A percentile compares a stretch with the other conserved stretches of the same genome.
Evolutionary conservation across 2,329 filamentous ascomycete genomes (phyloP).

Genomic region (Fusarium avenaceum): DNA sequence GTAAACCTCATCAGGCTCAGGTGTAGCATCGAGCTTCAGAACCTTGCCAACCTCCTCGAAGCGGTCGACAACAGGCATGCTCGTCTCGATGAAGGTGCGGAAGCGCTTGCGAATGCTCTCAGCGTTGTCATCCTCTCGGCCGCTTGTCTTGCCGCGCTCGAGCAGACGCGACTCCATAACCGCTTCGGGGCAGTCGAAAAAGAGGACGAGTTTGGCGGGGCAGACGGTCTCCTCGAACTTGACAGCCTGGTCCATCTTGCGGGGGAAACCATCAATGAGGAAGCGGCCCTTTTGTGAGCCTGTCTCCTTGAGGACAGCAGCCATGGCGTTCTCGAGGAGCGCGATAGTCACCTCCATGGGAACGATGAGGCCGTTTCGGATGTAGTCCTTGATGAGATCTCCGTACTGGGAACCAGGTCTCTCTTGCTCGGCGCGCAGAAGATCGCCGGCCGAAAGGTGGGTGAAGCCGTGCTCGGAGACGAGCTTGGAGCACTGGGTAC

Average conservation of each 20-base stretch:
- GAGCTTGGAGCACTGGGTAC: constrained; percentile 92
- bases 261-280: constrained; percentile 85
- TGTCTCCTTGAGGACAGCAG: constrained; percentile 70
- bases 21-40: constrained; percentile 81
- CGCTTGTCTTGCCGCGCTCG: constrained; percentile 92
- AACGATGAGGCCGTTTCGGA: constrained; percentile 94
- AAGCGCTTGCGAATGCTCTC: constrained; percentile 98
- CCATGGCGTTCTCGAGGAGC: constrained; percentile 94
- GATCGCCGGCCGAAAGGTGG: constrained; percentile 92
- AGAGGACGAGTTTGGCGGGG: constrained; percentile 85
- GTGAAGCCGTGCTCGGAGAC: constrained; percentile 91
- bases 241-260: constrained; percentile 96
- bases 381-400: constrained; percentile 91
- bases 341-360: constrained; percentile 99
- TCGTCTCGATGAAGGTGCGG: constrained; percentile 92
- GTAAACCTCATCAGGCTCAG: constrained; percentile 73
- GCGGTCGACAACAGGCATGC: constrained; percentile 95
- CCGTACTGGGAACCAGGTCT: constrained; percentile 89
- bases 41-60: constrained; percentile 83
- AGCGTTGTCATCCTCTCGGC: constrained; percentile 91
- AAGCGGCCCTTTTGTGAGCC: constrained; percentile 74
- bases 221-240: constrained; percentile 94
- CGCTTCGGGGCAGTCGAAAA: constrained; percentile 92
- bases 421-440: constrained; percentile 93
- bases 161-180: constrained; percentile 88